Evolutionary conservation across 2,329 filamentous ascomycete species (phyloP).

Genomic region (Didymosphaeria variabile): DNA sequence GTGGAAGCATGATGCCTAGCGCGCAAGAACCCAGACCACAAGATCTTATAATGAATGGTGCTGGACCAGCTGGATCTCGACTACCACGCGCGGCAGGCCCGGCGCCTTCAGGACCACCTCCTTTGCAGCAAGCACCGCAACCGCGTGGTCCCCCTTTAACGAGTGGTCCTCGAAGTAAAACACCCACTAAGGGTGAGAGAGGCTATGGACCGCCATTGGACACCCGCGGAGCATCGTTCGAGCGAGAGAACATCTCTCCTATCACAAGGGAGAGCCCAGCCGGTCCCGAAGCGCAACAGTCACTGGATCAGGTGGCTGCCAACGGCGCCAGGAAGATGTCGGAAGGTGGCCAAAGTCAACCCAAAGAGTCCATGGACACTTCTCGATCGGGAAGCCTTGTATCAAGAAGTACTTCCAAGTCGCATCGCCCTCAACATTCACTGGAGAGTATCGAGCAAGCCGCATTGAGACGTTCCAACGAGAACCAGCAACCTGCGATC

Average conservation of each 20-base stretch:
- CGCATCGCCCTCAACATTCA: constrained; percentile 67
- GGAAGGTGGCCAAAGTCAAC: constrained; percentile 40
- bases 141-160: constrained; percentile 58
- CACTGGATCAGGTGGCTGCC: constrained; percentile 20
- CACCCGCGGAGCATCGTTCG: constrained; percentile 54
- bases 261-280: constrained; percentile 54
- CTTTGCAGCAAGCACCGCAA: constrained; percentile 69
- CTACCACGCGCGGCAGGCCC: constrained; percentile 69
- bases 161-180: constrained; percentile 54
- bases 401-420: constrained; percentile 48
- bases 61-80: constrained; percentile 59
- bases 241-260: constrained; percentile 58
- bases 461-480: constrained; percentile 42
- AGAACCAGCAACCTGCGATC: constrained; percentile 39
- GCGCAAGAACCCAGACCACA: constrained; percentile 47
- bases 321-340: constrained; percentile 38
- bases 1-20: constrained; percentile 54
- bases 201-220: constrained; percentile 54
- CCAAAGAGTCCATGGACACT: constrained; percentile 49
- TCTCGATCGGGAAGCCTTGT: constrained; percentile 43
- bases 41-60: constrained; percentile 39
- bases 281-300: constrained; percentile 30
- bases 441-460: constrained; percentile 68
- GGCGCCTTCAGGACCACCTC: constrained; percentile 70
- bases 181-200: constrained; percentile 60